Evolutionary conservation across 352 stramenopile species (phyloP), one percentile per base, ranked within the genome.

Genomic region (Globisporangium lucens): DNA sequence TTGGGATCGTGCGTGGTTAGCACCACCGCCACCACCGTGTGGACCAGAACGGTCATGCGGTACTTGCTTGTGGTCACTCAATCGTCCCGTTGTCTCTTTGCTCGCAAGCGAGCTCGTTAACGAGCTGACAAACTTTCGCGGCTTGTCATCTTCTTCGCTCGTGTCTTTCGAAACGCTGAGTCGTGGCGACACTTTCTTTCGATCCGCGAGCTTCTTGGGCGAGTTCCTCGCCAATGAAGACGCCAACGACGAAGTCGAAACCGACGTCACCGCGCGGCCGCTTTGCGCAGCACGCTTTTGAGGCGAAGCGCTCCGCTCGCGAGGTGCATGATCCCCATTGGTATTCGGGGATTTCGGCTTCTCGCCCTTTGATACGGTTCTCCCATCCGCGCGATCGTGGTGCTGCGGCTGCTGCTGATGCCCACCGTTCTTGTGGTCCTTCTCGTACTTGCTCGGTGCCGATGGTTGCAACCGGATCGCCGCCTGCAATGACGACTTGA

Each of bases 401-500:
- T 66, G 30, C 3, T 67, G 38, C 2, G 47, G 63, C 4, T 67
- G 38, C 4, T 53, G 63, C 4, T 61, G 49, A 27, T 65, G 43
- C 7, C 59, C 61, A n/a, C 72, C 65, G 29, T 67, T 58, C 22
- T 60, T 75, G 17, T 8, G 27, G 5, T 66, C 29, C 15, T 52
- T 56, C n/a, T 51, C 58, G 22, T 43, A 29, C 27, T 68, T 71
- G n/a, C 35, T 62, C 12, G 63, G 36, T 7, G 46, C 56, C n/a
- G 59, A 20, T 15, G 49, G 35, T 24, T 70, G 30, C 24, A 33
- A 3, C 15, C 38, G 61, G 24, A 86, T 43, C 20, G 82, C 76
- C 27, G 77, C 61, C 63, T 77, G 75, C 38, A 90, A 43, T 6
- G 85, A 91, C 24, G 85, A 91, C 59, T 66, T 69, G 51, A 89